Evolutionary conservation across 2,329 filamentous ascomycete genomes (phyloP).

Genomic region (Ophiostoma angusticollis): DNA sequence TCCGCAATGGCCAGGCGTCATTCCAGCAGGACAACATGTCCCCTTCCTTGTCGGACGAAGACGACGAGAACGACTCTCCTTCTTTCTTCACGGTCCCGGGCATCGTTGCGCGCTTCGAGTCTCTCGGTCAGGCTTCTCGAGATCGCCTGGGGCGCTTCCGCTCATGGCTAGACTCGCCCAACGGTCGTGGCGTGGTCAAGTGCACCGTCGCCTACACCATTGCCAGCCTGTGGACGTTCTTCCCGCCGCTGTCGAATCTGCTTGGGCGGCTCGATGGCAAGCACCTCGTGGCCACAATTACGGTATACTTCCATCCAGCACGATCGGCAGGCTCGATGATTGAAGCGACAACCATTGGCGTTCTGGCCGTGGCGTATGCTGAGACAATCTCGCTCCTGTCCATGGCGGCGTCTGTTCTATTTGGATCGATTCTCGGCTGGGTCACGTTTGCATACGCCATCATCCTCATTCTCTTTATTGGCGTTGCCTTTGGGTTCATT

Average conservation of each 20-base stretch:
- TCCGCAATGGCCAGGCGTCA: constrained; percentile 33
- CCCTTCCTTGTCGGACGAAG: not conserved
- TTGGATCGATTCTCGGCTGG: constrained; percentile 53
- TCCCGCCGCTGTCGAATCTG: constrained; percentile 56
- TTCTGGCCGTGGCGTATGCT: constrained; percentile 68
- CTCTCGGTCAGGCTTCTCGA: not conserved
- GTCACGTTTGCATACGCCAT: constrained; percentile 63
- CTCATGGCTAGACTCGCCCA: constrained; percentile 55
- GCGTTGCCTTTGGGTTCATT: constrained; percentile 73
- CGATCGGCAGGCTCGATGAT: constrained; percentile 80
- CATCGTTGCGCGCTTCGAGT: constrained; percentile 7
- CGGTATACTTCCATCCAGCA: constrained; percentile 89
- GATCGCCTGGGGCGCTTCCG: constrained; percentile 26
- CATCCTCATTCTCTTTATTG: constrained; percentile 72
- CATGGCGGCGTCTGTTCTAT: constrained; percentile 78
- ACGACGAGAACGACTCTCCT: constrained; percentile 17
- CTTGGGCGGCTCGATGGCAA: constrained; percentile 81
- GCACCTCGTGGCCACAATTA: constrained; percentile 85
- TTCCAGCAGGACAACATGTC: constrained; percentile 1
- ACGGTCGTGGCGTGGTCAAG: constrained; percentile 72
- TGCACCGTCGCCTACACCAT: constrained; percentile 83
- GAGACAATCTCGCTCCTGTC: constrained; percentile 65
- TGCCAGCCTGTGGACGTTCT: constrained; percentile 76
- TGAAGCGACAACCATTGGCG: constrained; percentile 65
- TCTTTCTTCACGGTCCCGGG: constrained; percentile 24